Base-by-base conservation (phyloP, 2,329 filamentous ascomycete genomes). In the Biscogniauxia sp. region DNA sequence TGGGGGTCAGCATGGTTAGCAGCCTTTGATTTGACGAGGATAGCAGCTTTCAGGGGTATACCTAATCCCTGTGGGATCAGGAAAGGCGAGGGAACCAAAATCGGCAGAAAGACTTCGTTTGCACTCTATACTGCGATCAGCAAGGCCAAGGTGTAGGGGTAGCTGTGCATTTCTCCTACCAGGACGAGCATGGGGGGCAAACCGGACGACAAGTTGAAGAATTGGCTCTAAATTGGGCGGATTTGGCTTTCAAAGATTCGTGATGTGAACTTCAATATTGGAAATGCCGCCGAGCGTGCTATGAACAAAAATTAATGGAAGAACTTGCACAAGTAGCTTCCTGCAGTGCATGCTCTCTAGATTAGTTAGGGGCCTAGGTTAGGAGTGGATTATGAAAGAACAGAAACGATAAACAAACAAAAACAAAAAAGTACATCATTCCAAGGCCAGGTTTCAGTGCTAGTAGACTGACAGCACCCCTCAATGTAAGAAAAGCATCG, bases 221-320 rank as follows among this genome's bases (percentile, higher is more conserved):
- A 79, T 49, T 71, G 75, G 53, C 75, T 74, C 63, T 69, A 70
- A 54, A 68, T 82, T 2, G 80, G 82, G 65, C 68, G 81, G 15
- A 77, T 82, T n/a, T 80, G 82, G 68, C 78, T 83, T 56, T 72
- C 75, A 0, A 65, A 72, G 3, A 74, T 82, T 0, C 68, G 68
- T 37, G 80, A 80, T 0, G 81, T 83, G 20, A 78, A 84, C 63
- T 83, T 81, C 70, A 79, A 82, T 9, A 70, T 82, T 1, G 82
- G 82, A 59, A 80, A 79, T 2, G 73, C 75, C 20, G 67, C 82
- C 17, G 79, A 77, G 0, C 61, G 75, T 0, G 78, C 77, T 0
- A 80, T 84, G 3, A 84, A 80, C 62, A 81, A 80, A 72, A 73
- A 11, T 72, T 84, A 63, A 83, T 79, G 1, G 85, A 85, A 66